These are phyloP conservation scores for Yamadazyma diddensiae DNA, from an alignment of 1,139 yeast genomes.

Conservation along the genomic window DNA sequence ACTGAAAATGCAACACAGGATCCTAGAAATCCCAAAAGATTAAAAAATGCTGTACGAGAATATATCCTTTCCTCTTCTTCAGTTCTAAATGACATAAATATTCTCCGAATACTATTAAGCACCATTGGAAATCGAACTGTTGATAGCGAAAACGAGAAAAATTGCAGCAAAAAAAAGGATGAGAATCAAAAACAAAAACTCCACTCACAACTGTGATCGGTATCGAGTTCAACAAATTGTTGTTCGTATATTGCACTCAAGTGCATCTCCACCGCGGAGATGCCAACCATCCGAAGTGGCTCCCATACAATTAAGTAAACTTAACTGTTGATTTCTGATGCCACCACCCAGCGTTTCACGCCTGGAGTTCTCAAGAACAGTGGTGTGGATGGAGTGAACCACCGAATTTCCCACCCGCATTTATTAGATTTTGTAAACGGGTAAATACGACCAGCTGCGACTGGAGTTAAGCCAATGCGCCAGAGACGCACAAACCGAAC, in stretches of 20 bases:
- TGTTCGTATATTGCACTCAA: constrained; percentile 81
- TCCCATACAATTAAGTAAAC: constrained; percentile 48
- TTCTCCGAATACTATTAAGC: constrained; percentile 66
- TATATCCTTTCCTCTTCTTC: constrained; percentile 81
- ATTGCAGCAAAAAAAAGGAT: not conserved
- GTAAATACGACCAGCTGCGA: constrained; percentile 64
- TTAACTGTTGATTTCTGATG: constrained; percentile 57
- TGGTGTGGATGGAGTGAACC: constrained; percentile 56
- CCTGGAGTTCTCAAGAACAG: constrained; percentile 67
- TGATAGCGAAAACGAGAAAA: not conserved
- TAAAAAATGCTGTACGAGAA: constrained; percentile 80
- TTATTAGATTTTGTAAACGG: constrained; percentile 50
- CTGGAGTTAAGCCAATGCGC: constrained; percentile 37
- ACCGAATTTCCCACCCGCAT: constrained; percentile 86
- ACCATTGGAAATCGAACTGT: constrained; percentile 30
- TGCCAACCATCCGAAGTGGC: constrained; percentile 76
- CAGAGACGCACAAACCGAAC: constrained; percentile 11
- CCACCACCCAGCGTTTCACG: constrained; percentile 75
- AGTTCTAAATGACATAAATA: constrained; percentile 78
- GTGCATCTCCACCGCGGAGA: constrained; percentile 38
- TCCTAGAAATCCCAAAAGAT: constrained; percentile 74
- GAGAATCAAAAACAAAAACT: constrained; percentile 25
- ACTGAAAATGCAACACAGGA: constrained; percentile 79
- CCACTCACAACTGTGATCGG: constrained; percentile 66
- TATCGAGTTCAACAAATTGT: constrained; percentile 59